phyloP scores from a whole-genome alignment of 2,329 filamentous ascomycete genomes.

The Paecilomyces niveus region DNA sequence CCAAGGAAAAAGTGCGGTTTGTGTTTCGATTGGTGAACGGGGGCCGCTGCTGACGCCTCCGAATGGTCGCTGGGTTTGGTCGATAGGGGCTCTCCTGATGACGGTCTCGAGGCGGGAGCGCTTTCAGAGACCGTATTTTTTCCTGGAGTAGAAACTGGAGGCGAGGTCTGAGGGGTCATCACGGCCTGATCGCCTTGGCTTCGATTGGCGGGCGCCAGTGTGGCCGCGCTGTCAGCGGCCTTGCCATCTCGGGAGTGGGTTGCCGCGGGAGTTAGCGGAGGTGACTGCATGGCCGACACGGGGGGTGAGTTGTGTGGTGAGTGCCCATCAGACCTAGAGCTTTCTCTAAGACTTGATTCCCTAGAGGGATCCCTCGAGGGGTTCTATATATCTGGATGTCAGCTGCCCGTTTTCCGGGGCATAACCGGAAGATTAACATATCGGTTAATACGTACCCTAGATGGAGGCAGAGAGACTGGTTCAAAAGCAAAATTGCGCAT shows the following conservation, averaged over 20 bases:
- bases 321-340: constrained; percentile 55
- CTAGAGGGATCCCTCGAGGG: constrained; percentile 50
- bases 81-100: constrained; percentile 33
- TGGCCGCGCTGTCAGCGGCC: constrained; percentile 24
- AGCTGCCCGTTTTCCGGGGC: constrained; percentile 1
- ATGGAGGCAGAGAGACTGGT: constrained; percentile 71
- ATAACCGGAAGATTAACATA: background rate
- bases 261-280: constrained; percentile 79
- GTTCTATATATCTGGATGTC: constrained; percentile 18
- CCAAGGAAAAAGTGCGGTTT: constrained; percentile 51
- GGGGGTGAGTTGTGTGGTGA: constrained; percentile 64
- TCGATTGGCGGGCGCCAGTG: constrained; percentile 24
- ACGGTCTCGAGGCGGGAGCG: constrained; percentile 32
- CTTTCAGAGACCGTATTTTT: constrained; percentile 24
- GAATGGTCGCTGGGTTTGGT: constrained; percentile 37
- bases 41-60: constrained; percentile 30
- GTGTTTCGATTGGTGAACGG: constrained; percentile 42
- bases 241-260: constrained; percentile 55
- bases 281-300: constrained; percentile 69
- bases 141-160: constrained; percentile 37
- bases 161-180: constrained; percentile 50
- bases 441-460: constrained; percentile 28
- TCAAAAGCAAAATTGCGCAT: constrained; percentile 86
- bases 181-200: constrained; percentile 23
- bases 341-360: constrained; percentile 49